Conservation (phyloP, 768 basidiomycete genomes). For the Dacryopinax spathularia region DNA sequence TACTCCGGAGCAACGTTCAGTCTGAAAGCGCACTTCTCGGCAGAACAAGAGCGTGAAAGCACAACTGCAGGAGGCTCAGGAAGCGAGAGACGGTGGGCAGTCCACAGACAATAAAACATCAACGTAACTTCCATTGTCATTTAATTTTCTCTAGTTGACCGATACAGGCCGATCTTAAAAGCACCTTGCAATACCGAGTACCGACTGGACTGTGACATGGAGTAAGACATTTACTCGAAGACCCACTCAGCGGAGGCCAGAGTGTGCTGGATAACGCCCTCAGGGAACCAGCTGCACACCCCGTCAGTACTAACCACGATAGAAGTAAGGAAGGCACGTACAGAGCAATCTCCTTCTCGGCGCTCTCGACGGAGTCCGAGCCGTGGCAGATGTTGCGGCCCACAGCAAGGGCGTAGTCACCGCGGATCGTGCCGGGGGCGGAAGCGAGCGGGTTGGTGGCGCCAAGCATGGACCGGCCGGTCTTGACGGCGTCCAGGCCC, state of each 20-base stretch:
- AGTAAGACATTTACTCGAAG: slow-evolving; percentile 62
- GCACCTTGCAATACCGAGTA: too few relatives aligned
- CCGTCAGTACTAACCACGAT: background rate
- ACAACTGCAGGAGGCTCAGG: too few relatives aligned
- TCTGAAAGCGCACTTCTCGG: too few relatives aligned
- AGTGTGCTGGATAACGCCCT: slow-evolving; percentile 60
- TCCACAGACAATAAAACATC: too few relatives aligned
- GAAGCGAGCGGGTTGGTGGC: slow-evolving; percentile 92
- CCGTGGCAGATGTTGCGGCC: slow-evolving; percentile 93
- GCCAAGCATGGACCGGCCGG: slow-evolving; percentile 89
- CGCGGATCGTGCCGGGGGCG: slow-evolving; percentile 83
- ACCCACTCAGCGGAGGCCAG: slow-evolving; percentile 55
- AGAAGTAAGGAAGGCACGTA: slow-evolving; percentile 29
- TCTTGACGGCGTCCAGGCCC: slow-evolving; percentile 87
- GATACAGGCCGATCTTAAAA: too few relatives aligned
- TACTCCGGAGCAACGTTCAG: too few relatives aligned
- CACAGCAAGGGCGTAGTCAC: slow-evolving; percentile 85
- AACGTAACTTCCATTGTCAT: background rate
- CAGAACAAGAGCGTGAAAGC: too few relatives aligned
- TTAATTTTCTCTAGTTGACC: background rate
- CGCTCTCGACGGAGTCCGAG: slow-evolving; percentile 75
- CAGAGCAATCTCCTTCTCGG: slow-evolving; percentile 90
- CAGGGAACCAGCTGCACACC: slow-evolving; percentile 71
- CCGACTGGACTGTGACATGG: too few relatives aligned
- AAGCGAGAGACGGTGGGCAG: too few relatives aligned